Conservation (phyloP, 2,329 filamentous ascomycete species). For the Exophiala aquamarina region DNA sequence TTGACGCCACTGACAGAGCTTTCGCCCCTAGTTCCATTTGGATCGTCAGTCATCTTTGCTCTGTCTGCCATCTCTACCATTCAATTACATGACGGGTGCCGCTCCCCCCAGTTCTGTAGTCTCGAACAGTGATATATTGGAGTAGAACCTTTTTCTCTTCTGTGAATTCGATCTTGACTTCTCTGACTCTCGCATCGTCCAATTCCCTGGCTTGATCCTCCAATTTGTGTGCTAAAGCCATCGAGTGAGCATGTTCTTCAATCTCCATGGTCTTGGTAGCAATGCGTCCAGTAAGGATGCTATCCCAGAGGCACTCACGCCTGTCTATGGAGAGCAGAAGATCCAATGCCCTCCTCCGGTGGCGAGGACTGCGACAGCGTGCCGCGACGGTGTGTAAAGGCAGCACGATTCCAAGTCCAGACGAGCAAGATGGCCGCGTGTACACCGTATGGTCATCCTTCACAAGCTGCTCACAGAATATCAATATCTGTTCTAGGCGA, state of each 20-base stretch:
- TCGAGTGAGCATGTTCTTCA: constrained; percentile 2
- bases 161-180: constrained; percentile 12
- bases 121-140: constrained; percentile 10
- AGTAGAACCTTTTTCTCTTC: constrained; percentile 8
- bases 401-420: constrained; percentile 60
- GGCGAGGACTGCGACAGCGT: constrained; percentile 60
- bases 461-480: constrained; percentile 7
- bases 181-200: constrained; percentile 6
- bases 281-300: constrained; percentile 7
- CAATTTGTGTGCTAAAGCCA: background rate
- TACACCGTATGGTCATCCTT: background rate
- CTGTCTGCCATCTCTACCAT: constrained; percentile 1
- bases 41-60: no score
- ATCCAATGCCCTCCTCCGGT: constrained; percentile 63
- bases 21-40: no score
- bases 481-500: constrained; percentile 9
- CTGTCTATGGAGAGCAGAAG: constrained; percentile 56
- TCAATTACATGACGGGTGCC: constrained; percentile 7
- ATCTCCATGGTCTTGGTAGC: constrained; percentile 9
- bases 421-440: background rate
- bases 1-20: no score
- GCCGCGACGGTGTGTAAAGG: constrained; percentile 65
- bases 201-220: background rate
- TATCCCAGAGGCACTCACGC: constrained; percentile 68
- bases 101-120: constrained; percentile 2